A percentile compares a stretch with the other conserved stretches of the same genome.
Evolutionary conservation across 768 basidiomycete species (phyloP).

Genomic region (Phanerodontia chrysosporium): DNA sequence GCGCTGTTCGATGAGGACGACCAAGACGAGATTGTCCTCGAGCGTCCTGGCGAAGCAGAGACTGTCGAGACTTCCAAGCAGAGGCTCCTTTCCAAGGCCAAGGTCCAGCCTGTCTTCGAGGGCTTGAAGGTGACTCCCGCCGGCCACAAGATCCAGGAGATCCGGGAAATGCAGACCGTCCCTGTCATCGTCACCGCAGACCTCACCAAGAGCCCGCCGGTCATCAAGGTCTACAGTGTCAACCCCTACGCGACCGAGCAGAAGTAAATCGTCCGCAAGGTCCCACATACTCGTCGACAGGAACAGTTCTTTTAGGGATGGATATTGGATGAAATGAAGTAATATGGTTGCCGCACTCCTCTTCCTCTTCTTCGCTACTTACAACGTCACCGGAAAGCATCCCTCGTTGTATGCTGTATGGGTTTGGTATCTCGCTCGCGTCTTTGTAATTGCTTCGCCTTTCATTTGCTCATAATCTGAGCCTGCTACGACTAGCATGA

Average conservation of each 20-base stretch:
- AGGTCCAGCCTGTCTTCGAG: constrained; percentile 76
- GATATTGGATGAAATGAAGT: constrained; percentile 1
- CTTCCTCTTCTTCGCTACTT: not conserved
- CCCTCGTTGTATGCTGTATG: not conserved
- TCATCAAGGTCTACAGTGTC: constrained; percentile 96
- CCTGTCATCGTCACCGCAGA: constrained; percentile 95
- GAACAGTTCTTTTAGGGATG: not conserved
- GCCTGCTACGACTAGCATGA: constrained; percentile 12
- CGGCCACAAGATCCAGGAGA: constrained; percentile 95
- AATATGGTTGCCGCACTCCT: not conserved
- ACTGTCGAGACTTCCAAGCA: constrained; percentile 70
- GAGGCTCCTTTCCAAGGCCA: constrained; percentile 70
- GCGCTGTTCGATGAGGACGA: constrained; percentile 87
- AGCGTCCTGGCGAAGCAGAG: constrained; percentile 44
- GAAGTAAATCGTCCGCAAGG: not conserved
- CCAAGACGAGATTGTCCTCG: constrained; percentile 76
- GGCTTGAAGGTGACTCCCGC: constrained; percentile 66
- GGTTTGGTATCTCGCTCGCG: constrained; percentile 1
- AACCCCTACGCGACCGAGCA: constrained; percentile 78
- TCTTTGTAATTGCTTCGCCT: not conserved
- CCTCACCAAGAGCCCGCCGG: constrained; percentile 91
- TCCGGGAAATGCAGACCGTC: constrained; percentile 88
- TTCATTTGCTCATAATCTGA: constrained; percentile 5
- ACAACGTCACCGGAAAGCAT: not conserved
- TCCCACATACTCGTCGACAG: not conserved